Evolutionary conservation across 345 rosid species (phyloP), one percentile per base, ranked within the genome.

Genomic region (Toxicodendron radicans): DNA sequence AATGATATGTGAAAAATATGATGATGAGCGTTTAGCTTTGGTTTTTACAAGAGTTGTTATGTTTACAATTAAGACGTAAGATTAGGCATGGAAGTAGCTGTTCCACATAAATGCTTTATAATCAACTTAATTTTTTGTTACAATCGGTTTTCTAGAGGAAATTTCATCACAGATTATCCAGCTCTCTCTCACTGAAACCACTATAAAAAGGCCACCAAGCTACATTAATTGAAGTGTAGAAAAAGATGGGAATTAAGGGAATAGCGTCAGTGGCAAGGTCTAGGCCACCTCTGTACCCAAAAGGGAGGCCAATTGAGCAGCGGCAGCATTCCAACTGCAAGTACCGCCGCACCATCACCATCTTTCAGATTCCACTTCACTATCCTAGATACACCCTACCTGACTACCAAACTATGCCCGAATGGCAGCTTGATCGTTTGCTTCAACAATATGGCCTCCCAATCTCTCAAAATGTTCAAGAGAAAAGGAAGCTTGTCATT

Each of bases 301-400:
- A 51, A 7, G 49, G 63, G 10, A 23, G 54, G 58, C 24, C 45
- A 32, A 66, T 66, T 33, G 58, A 58, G 68, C 74, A 46, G 38
- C 75, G 23, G 0, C 18, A 5, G 23, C 48, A 18, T 18, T 0
- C 4, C 16, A 35, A 66, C 35, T 11, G 61, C 4, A 62, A 30
- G 7, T 60, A 72, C 23, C 56, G 52, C 11, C 41, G 56, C 45
- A 24, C 51, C 52, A 24, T 35, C 38, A 35, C 38, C 38, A 35
- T 33, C 49, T 86, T 86, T 54, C 82, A 78, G 80, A 86, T 86
- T 85, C 89, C 89, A 64, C 67, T 86, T 35, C 87, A 86, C 76
- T 86, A 83, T 35, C 89, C 89, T 11, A 78, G 89, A 75, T 86
- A 75, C 81, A 81, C 69, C 77, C 77, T 73, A 63, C 70, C 74